These are phyloP conservation scores for Kwoniella sp. DNA, from an alignment of 768 basidiomycete species.

Conservation along the genomic window DNA sequence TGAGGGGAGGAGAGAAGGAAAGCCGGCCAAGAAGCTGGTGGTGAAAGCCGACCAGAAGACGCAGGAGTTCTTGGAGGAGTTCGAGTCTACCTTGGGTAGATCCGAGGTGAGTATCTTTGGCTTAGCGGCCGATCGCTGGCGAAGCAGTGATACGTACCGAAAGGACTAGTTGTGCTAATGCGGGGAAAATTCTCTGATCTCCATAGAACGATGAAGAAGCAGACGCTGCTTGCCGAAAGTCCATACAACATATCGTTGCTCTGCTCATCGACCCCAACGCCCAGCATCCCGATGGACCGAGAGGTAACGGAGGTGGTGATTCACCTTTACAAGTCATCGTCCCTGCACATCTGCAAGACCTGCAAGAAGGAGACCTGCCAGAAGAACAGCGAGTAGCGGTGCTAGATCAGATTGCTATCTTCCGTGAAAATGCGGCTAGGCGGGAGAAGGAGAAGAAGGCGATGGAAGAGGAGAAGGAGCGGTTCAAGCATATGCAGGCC, in stretches of 20 bases:
- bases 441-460: slow-evolving; percentile 83
- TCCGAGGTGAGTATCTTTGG: slow-evolving; percentile 69
- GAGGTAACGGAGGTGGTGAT: slow-evolving; percentile 26
- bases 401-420: slow-evolving; percentile 93
- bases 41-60: slow-evolving; percentile 98
- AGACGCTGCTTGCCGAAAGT: slow-evolving; percentile 66
- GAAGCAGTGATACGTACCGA: too few relatives aligned
- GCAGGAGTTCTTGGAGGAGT: slow-evolving; percentile 80
- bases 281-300: slow-evolving; percentile 63
- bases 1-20: slow-evolving; percentile 59
- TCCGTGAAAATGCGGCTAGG: slow-evolving; percentile 90
- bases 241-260: slow-evolving; percentile 61
- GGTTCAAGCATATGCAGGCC: slow-evolving; percentile 56
- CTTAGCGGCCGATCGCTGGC: too few relatives aligned
- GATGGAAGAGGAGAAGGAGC: slow-evolving; percentile 53
- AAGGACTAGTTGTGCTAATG: background rate
- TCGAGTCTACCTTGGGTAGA: slow-evolving; percentile 73
- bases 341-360: slow-evolving; percentile 93
- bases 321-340: slow-evolving; percentile 59
- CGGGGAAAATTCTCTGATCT: background rate
- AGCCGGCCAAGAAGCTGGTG: slow-evolving; percentile 65
- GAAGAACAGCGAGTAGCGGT: slow-evolving; percentile 90
- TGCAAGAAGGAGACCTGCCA: slow-evolving; percentile 94
- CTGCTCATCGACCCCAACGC: slow-evolving; percentile 76
- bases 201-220: slow-evolving; percentile 71